Base-by-base conservation (phyloP, 1,139 yeast species). In the Ogataea hybrid region DNA sequence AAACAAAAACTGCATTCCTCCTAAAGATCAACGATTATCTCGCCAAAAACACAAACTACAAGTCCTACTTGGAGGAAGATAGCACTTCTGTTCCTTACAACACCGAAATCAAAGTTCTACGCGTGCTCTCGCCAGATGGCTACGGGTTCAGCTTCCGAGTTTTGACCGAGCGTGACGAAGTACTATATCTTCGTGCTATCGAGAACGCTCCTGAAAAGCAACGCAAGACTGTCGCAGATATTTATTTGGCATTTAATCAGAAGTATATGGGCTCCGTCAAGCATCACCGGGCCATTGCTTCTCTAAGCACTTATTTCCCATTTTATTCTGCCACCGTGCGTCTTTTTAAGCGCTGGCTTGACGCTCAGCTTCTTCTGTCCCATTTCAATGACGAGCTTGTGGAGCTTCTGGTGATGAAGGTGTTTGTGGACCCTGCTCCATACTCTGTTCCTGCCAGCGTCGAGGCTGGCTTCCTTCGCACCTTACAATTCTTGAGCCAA, bases 371-470 rank as follows among this genome's bases (percentile, higher is more conserved):
- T 48, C 63, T 88, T 43, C 68, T 83, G 35, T 69, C 75, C 15
- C 95, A 86, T 56, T 72, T 90, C 52, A 67, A 75, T 8, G 96
- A 88, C 41, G 95, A 88, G 57, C 69, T 85, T 33, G 71, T 87
- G 36, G 99, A 92, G 62, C 69, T 94, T 41, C 64, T 94, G 48
- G 95, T 90, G 1, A 69, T 89, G 48, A 81, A 84, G 53, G 88
- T 89, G 20, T 94, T 92, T 66, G 84, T 88, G 35, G 95, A 89
- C 57, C 83, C 92, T 12, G 81, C 87, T 0, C 96, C 97, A 20
- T 89, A 76, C 63, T 72, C 79, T 1, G 73, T 79, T 3, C 97
- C 98, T 3, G 77, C 84, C 37, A 81, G 94, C 35, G 80, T 84
- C 7, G 82, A 79, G 50, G 75, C 83, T 46, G 98, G 96, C 11